Evolutionary conservation across 768 basidiomycete genomes (phyloP).

Genomic region (Tephrocybe sp.): DNA sequence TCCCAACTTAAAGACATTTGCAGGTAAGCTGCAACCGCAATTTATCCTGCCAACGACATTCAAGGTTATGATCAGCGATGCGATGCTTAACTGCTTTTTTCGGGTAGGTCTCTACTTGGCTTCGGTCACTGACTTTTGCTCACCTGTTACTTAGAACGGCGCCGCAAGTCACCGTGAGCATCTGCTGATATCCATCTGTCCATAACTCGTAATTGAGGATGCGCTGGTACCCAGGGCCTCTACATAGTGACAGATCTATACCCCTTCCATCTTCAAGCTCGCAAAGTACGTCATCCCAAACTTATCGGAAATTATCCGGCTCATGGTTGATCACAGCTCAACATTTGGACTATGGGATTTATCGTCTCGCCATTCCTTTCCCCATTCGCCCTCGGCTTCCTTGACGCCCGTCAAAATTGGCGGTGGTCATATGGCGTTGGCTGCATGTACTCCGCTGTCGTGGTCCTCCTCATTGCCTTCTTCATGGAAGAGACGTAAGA

Average conservation of each 20-base stretch:
- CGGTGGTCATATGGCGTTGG: conserved; percentile 71
- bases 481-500: conserved; percentile 69
- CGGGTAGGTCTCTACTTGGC: conserved; percentile 17
- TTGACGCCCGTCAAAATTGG: conserved; percentile 60
- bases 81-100: conserved; percentile 34
- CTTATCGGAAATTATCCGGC: neutral
- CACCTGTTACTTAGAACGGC: conserved; percentile 33
- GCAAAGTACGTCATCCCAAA: conserved; percentile 35
- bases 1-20: conserved; percentile 46
- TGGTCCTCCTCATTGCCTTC: conserved; percentile 55
- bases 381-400: conserved; percentile 68
- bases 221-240: conserved; percentile 30
- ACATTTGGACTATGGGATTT: conserved; percentile 75
- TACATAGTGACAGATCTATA: conserved; percentile 55
- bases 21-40: conserved; percentile 17
- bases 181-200: neutral
- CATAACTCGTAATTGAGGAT: neutral
- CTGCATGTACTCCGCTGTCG: conserved; percentile 54
- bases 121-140: neutral
- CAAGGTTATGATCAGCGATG: conserved; percentile 22
- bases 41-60: neutral
- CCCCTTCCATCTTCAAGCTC: conserved; percentile 59
- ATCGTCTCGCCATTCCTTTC: conserved; percentile 64
- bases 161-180: conserved; percentile 47
- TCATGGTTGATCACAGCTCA: conserved; percentile 39